Conservation (phyloP, 768 basidiomycete species). For the Cystobasidium tubakii region DNA sequence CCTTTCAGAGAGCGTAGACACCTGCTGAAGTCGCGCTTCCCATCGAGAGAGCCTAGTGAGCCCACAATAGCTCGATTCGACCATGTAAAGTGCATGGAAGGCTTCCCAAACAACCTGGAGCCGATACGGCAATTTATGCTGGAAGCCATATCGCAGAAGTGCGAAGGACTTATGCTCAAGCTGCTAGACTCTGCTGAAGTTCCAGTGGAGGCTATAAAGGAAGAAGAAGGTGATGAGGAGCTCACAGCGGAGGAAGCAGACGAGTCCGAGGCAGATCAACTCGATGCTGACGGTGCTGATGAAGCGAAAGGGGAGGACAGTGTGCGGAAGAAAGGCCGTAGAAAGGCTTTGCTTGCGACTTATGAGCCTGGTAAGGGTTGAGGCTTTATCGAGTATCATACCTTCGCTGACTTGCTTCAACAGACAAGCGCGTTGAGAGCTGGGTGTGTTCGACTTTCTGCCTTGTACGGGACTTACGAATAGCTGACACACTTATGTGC, state of each 20-base stretch:
- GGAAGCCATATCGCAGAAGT: slow-evolving; percentile 60
- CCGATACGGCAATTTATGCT: slow-evolving; percentile 70
- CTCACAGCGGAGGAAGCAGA: slow-evolving; percentile 48
- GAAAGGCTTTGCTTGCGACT: slow-evolving; percentile 70
- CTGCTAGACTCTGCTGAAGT: slow-evolving; percentile 57
- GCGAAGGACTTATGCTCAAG: slow-evolving; percentile 95
- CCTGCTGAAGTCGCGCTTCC: slow-evolving; percentile 62
- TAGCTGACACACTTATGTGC: slow-evolving; percentile 38
- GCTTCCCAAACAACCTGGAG: slow-evolving; percentile 58
- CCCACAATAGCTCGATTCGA: slow-evolving; percentile 59
- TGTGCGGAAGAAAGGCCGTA: slow-evolving; percentile 49
- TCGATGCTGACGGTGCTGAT: slow-evolving; percentile 34
- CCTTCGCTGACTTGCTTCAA: slow-evolving; percentile 37
- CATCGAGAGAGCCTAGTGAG: slow-evolving; percentile 54
- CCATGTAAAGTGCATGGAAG: slow-evolving; percentile 66
- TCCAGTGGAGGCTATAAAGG: slow-evolving; percentile 46
- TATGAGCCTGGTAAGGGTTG: slow-evolving; percentile 73
- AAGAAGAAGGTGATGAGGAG: slow-evolving; percentile 49
- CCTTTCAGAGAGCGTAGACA: slow-evolving; percentile 67
- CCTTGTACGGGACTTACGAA: too few relatives aligned
- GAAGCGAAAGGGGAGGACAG: slow-evolving; percentile 47
- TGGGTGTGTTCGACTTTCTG: slow-evolving; percentile 62
- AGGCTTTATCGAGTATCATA: too few relatives aligned
- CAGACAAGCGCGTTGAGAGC: slow-evolving; percentile 72
- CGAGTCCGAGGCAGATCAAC: slow-evolving; percentile 40